phyloP scores from a whole-genome alignment of 108 stramenopile species.

The Cyclotella kingstonii region DNA sequence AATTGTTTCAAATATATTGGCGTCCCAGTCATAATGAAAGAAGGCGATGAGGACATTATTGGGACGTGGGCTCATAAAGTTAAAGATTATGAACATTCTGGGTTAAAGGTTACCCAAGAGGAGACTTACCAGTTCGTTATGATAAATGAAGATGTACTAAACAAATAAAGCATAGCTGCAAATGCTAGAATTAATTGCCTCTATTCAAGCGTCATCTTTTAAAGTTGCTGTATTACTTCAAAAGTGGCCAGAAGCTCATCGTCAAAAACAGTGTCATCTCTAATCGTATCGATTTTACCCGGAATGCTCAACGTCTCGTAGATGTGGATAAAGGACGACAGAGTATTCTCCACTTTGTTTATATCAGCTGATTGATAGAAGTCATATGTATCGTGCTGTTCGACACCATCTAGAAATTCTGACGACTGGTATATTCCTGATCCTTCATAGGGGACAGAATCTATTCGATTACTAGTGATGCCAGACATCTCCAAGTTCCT shows the following conservation, averaged over 20 bases:
- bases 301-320: not conserved
- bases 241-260: constrained; percentile 10
- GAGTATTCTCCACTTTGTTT: not conserved
- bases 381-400: no score
- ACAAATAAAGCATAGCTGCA: no score
- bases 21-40: constrained; percentile 49
- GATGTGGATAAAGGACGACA: not conserved
- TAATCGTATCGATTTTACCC: not conserved
- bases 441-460: no score
- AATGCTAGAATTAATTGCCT: no score
- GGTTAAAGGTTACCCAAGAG: constrained; percentile 17
- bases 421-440: no score
- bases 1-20: constrained; percentile 27
- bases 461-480: no score
- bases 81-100: constrained; percentile 28
- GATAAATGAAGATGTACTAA: constrained; percentile 20
- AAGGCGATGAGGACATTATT: constrained; percentile 38
- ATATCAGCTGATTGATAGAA: no score
- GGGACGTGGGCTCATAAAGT: constrained; percentile 31
- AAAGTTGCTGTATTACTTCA: constrained; percentile 15
- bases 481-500: no score
- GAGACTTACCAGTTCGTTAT: constrained; percentile 23
- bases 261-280: not conserved
- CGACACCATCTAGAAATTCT: no score
- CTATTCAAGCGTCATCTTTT: no score